These are phyloP conservation scores for Phylloporus sp. DNA, from an alignment of 768 basidiomycete species.

Conservation along the genomic window DNA sequence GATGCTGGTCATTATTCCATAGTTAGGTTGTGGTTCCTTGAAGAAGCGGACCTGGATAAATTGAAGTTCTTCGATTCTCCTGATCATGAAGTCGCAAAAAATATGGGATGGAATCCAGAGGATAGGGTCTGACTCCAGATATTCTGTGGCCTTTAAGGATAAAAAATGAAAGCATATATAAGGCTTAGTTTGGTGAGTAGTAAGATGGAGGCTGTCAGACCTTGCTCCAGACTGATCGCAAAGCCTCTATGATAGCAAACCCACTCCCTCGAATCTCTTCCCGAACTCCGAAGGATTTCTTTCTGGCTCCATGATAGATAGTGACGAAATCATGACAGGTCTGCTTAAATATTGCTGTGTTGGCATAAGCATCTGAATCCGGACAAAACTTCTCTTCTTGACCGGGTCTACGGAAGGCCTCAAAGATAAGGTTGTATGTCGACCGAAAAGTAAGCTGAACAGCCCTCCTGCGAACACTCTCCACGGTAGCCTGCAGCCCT, in stretches of 20 bases:
- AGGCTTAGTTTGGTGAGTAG: not conserved
- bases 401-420: not conserved
- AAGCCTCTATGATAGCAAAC: not conserved
- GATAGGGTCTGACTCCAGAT: not conserved
- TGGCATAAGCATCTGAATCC: not conserved
- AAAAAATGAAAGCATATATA: too few relatives aligned
- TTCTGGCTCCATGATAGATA: not conserved
- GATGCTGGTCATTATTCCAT: conserved; percentile 7
- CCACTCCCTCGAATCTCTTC: conserved; percentile 7
- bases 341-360: not conserved
- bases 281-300: not conserved
- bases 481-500: conserved; percentile 1
- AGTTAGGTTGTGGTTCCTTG: conserved; percentile 1
- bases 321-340: not conserved
- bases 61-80: conserved; percentile 1
- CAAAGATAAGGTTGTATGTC: conserved; percentile 1
- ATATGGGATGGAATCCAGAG: conserved; percentile 4
- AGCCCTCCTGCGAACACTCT: not conserved
- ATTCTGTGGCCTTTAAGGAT: conserved; percentile 7
- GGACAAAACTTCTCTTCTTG: conserved; percentile 6
- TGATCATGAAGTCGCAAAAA: conserved; percentile 1
- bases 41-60: conserved; percentile 1
- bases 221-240: not conserved
- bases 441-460: conserved; percentile 1
- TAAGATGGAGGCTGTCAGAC: not conserved